Evolutionary conservation across 2,329 filamentous ascomycete species (phyloP).

Genomic region (Fusarium nelsonii): DNA sequence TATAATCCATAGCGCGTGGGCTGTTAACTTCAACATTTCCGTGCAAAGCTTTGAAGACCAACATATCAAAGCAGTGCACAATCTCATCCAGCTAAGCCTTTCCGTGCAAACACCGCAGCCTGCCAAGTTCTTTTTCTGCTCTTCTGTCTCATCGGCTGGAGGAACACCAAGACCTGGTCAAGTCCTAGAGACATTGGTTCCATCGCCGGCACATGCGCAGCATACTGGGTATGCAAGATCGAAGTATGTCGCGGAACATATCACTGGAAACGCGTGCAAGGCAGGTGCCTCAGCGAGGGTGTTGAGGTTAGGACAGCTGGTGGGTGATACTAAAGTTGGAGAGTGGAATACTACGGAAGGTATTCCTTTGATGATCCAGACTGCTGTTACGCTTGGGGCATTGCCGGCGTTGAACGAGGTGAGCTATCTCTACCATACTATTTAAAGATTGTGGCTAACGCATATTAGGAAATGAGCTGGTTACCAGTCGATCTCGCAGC

Average conservation of each 20-base stretch:
- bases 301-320: constrained; percentile 63
- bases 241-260: constrained; percentile 56
- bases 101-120: constrained; percentile 4
- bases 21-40: constrained; percentile 67
- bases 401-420: constrained; percentile 61
- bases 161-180: constrained; percentile 50
- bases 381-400: constrained; percentile 59
- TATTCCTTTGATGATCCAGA: constrained; percentile 65
- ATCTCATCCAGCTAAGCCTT: constrained; percentile 58
- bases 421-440: background rate
- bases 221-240: constrained; percentile 59
- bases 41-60: constrained; percentile 63
- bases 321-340: constrained; percentile 60
- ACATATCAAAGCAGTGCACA: constrained; percentile 60
- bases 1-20: constrained; percentile 66
- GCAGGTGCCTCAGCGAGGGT: constrained; percentile 50
- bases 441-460: background rate
- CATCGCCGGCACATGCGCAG: constrained; percentile 54
- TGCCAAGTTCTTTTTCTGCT: constrained; percentile 62
- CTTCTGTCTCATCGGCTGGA: constrained; percentile 56
- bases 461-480: constrained; percentile 40
- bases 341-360: constrained; percentile 66
- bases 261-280: constrained; percentile 53
- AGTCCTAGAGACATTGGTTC: constrained; percentile 53
- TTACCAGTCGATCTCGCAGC: constrained; percentile 38